These are phyloP conservation scores for Ustilago bromivora DNA, from an alignment of 1,284 basidiomycete genomes.

Conservation along the genomic window DNA sequence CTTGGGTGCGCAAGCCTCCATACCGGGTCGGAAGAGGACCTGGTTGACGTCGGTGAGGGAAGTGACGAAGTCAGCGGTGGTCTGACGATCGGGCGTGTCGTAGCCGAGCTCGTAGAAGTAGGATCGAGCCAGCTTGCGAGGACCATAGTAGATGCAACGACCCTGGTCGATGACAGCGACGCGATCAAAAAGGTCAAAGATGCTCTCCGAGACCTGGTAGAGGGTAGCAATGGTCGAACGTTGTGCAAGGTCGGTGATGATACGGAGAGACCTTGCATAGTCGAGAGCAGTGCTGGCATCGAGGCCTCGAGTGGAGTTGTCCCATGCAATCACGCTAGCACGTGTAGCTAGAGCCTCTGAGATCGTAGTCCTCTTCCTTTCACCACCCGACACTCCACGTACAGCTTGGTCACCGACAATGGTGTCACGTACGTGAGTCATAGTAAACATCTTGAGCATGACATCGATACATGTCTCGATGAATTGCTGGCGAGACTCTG, in stretches of 20 bases:
- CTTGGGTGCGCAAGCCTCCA: constrained; percentile 71
- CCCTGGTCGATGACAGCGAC: constrained; percentile 61
- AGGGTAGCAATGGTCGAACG: constrained; percentile 61
- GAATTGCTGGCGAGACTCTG: constrained; percentile 47
- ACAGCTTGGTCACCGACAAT: constrained; percentile 61
- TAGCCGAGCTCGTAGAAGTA: constrained; percentile 65
- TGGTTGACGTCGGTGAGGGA: constrained; percentile 76
- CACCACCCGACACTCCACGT: constrained; percentile 62
- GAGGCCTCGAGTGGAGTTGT: constrained; percentile 61
- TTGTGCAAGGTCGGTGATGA: constrained; percentile 61
- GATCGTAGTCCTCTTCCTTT: constrained; percentile 61
- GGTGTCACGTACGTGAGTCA: constrained; percentile 61
- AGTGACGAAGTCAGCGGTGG: constrained; percentile 73
- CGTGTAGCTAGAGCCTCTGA: constrained; percentile 54
- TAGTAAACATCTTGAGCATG: constrained; percentile 64
- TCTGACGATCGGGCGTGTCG: constrained; percentile 52
- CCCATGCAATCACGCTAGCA: constrained; percentile 54
- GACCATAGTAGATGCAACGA: constrained; percentile 71
- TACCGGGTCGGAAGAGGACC: constrained; percentile 74
- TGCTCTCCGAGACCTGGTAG: constrained; percentile 61
- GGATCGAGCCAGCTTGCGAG: constrained; percentile 47
- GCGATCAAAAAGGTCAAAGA: constrained; percentile 59
- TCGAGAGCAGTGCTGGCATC: constrained; percentile 62
- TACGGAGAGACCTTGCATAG: constrained; percentile 55
- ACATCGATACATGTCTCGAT: constrained; percentile 57